Evolutionary conservation across 768 basidiomycete genomes (phyloP).

Genomic region (Trametes cinnabarina): DNA sequence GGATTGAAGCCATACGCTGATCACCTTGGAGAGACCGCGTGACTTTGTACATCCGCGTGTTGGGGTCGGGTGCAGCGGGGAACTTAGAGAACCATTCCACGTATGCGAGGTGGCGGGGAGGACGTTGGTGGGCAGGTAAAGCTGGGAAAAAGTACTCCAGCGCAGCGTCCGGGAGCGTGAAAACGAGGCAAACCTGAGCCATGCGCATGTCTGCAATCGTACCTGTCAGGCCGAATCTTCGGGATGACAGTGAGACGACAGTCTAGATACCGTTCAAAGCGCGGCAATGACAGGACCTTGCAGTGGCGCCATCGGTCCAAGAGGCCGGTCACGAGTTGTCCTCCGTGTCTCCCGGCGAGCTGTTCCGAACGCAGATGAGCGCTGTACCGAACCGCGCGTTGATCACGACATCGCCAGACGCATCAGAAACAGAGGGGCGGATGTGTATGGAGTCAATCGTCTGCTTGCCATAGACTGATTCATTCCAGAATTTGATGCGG

Average conservation of each 20-base stretch:
- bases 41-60: constrained; percentile 28
- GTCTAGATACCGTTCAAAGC: too few species aligned
- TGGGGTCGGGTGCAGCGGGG: constrained; percentile 14
- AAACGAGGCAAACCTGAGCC: too few species aligned
- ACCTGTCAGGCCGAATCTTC: too few species aligned
- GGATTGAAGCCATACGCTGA: constrained; percentile 17
- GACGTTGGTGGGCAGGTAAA: too few species aligned
- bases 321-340: too few species aligned
- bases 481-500: constrained; percentile 29
- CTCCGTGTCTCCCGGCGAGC: too few species aligned
- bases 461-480: constrained; percentile 13
- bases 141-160: too few species aligned
- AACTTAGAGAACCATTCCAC: constrained; percentile 12
- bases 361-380: constrained; percentile 38
- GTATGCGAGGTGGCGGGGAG: too few species aligned
- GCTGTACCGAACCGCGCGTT: constrained; percentile 38
- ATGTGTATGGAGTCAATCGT: constrained; percentile 32
- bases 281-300: too few species aligned
- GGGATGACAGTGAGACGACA: too few species aligned
- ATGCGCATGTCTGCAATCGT: too few species aligned
- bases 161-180: too few species aligned
- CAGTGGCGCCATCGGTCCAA: neutral
- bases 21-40: constrained; percentile 1
- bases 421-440: constrained; percentile 17
- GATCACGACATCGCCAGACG: constrained; percentile 21